Base-by-base conservation (phyloP, 2,329 filamentous ascomycete species). In the Exophiala oligosperma region DNA sequence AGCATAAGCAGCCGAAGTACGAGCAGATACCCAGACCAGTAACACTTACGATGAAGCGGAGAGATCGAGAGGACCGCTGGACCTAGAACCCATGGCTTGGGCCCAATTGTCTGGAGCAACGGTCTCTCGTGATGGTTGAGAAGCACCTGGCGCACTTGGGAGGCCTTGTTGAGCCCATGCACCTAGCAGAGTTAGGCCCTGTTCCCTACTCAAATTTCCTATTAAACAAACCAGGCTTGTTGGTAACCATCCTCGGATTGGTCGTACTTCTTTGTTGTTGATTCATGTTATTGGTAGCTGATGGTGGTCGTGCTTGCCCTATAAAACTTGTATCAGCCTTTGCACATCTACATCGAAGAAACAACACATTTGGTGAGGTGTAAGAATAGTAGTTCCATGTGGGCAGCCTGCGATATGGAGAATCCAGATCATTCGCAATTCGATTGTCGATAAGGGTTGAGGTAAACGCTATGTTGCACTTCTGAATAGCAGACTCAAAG, bases 41-140 rank as follows among this genome's bases (percentile, higher is more conserved):
- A 24, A 21, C 11, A 46, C 60, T 43, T 51, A 63, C 61, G 63
- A 63, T 4, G 65, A 64, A n/a, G 65, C 59, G 9, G 65, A 67
- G 17, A 67, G 60, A 40, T 67, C 65, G 38, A 67, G 62, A 37
- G 58, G 64, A 12, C 44, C 53, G 23, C 53, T 66, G 14, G 62
- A 48, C 48, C 65, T 59, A 14, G 64, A 41, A 44, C 58, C 57
- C 64, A 67, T 66, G 26, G 65, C 64, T 56, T 66, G 63, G 38
- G 65, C 65, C 65, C 65, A 67, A 48, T 56, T 65, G 11, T 62
- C 60, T 23, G 62, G 57, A n/a, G 64, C 50, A 14, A 59, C 49
- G 14, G 62, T 32, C 24, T 67, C 62, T 57, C 60, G 54, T 21
- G 51, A 37, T 23, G 61, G 49, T 56, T 63, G 62, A 5, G 58